A percentile compares a stretch with the other conserved stretches of the same genome.
Evolutionary conservation across 2,329 filamentous ascomycete species (phyloP).

Genomic region (Raffaelea deltoideospora): DNA sequence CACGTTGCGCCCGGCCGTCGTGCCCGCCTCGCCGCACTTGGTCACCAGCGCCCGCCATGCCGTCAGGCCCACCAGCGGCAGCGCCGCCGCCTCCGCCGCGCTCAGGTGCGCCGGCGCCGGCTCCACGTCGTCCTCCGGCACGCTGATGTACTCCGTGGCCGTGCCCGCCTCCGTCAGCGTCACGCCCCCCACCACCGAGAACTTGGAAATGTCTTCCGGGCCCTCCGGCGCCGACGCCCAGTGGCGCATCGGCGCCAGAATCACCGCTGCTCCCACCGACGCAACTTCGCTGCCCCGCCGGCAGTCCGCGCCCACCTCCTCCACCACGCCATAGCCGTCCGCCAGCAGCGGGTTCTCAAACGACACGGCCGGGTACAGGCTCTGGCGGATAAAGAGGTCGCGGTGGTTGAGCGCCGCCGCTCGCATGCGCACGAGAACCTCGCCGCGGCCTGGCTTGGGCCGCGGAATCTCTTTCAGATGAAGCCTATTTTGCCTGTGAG

Average conservation of each 20-base stretch:
- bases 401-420: slow-evolving; percentile 86
- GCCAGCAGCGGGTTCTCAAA: slow-evolving; percentile 67
- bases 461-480: slow-evolving; percentile 44
- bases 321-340: slow-evolving; percentile 67
- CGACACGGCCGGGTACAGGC: slow-evolving; percentile 74
- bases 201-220: slow-evolving; percentile 48
- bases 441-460: slow-evolving; percentile 45
- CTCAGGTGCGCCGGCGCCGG: slow-evolving; percentile 57
- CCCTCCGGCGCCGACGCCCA: slow-evolving; percentile 61
- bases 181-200: slow-evolving; percentile 56
- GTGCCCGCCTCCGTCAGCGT: slow-evolving; percentile 52
- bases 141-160: slow-evolving; percentile 55
- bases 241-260: slow-evolving; percentile 63
- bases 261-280: slow-evolving; percentile 49
- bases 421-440: slow-evolving; percentile 62
- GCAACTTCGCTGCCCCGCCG: slow-evolving; percentile 22
- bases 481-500: slow-evolving; percentile 25
- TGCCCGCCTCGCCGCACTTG: slow-evolving; percentile 49
- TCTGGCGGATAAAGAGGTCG: slow-evolving; percentile 85
- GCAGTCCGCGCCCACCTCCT: slow-evolving; percentile 38
- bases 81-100: slow-evolving; percentile 61
- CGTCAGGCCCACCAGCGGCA: slow-evolving; percentile 76
- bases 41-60: slow-evolving; percentile 74
- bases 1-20: slow-evolving; percentile 42
- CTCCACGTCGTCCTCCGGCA: slow-evolving; percentile 61